Conservation (phyloP, 192 early-diverging fungal species). For the Backusella parvicylindrica region DNA sequence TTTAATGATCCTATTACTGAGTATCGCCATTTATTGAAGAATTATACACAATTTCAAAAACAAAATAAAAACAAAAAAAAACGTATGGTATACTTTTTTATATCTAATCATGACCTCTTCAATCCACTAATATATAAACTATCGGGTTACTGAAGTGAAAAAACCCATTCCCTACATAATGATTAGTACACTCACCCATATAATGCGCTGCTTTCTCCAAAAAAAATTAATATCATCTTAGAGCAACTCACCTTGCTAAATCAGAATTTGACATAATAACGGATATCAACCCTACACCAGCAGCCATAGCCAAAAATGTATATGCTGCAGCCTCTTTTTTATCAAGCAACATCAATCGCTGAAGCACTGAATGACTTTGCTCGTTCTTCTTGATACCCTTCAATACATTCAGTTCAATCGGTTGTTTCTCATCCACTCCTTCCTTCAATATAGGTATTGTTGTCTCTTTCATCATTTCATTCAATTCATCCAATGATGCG, state of each 20-base stretch:
- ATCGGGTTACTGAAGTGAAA: background rate
- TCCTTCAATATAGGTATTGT: background rate
- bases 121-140: background rate
- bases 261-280: slow-evolving; percentile 12
- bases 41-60: background rate
- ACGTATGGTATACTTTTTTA: background rate
- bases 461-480: background rate
- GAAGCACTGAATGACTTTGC: background rate
- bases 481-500: background rate
- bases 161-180: background rate
- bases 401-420: background rate
- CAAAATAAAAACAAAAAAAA: too few relatives aligned
- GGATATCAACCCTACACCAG: slow-evolving; percentile 10
- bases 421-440: background rate
- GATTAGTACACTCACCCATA: background rate
- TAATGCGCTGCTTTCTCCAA: background rate
- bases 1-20: background rate
- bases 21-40: background rate
- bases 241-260: slow-evolving; percentile 5
- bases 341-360: background rate
- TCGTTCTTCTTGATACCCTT: background rate
- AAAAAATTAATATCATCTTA: background rate
- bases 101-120: background rate
- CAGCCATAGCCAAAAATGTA: slow-evolving; percentile 11
- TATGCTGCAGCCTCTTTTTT: background rate